Percentiles rank a stretch among this genome's conserved stretches.
Conservation (phyloP, 345 rosid species). For the Corchorus capsularis region DNA sequence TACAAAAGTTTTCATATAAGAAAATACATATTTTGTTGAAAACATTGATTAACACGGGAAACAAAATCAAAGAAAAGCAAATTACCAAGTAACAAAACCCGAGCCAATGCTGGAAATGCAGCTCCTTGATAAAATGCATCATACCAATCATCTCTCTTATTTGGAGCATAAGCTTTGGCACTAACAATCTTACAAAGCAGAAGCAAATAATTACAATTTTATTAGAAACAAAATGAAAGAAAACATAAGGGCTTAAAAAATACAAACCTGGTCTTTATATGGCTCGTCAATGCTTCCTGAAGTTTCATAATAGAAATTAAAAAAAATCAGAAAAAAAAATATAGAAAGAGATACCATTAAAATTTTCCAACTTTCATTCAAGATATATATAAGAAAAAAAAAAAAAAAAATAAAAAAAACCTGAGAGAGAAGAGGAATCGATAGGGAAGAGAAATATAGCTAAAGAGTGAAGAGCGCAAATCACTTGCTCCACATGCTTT, state of each 20-base stretch:
- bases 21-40: background rate
- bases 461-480: constrained; percentile 74
- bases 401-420: constrained; percentile 23
- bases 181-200: constrained; percentile 40
- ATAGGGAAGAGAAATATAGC: constrained; percentile 74
- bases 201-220: constrained; percentile 13
- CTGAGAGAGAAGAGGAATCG: constrained; percentile 58
- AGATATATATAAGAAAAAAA: background rate
- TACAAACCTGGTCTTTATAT: constrained; percentile 58
- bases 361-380: background rate
- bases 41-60: background rate
- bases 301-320: constrained; percentile 16
- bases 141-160: constrained; percentile 57
- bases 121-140: constrained; percentile 65
- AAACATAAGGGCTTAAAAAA: background rate
- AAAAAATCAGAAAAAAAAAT: background rate
- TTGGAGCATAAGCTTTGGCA: constrained; percentile 40
- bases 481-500: constrained; percentile 69
- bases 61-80: background rate
- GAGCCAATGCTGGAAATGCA: constrained; percentile 72
- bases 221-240: constrained; percentile 4
- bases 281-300: constrained; percentile 56
- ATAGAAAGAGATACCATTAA: background rate
- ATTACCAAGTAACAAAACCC: constrained; percentile 70
- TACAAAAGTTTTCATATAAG: constrained; percentile 17